Evolutionary conservation across 164 flowering plant species (phyloP), one percentile per base, ranked within the genome.

Genomic region (Magnolia officinalis): DNA sequence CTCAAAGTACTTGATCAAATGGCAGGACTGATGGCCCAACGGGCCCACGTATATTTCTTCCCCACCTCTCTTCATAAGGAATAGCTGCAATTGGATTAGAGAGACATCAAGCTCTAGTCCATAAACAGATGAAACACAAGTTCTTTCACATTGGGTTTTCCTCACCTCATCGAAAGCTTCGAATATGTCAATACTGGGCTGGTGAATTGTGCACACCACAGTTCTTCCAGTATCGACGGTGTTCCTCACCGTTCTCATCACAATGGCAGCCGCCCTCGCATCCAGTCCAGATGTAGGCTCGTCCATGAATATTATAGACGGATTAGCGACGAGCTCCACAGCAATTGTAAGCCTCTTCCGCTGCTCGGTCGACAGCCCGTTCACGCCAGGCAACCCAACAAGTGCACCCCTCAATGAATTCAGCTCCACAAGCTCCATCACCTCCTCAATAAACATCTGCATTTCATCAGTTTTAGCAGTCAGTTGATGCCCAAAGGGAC

Each of bases 161-260:
- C 70, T 75, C 37, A 87, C 88, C 88, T 88, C 90, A 65, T 88
- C 90, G 58, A 88, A 88, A 1, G 90, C 79, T 73, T 88, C 90
- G 72, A 88, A 88, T 55, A 88, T 86, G 78, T 87, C 88, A 69
- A 88, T 88, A 72, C 90, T 88, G 14, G 90, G 90, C 76, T 88
- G 90, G 80, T 88, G 90, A 61, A 88, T 88, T 71, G 90, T 88
- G 87, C 90, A 88, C 19, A 88, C 89, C 13, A 88, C 88, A 16
- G 88, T 88, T 76, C 90, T 80, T 63, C 90, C 88, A 0, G 90
- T 87, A 70, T 86, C 85, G 31, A 86, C 90, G 0, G 87, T 87
- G 78, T 87, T 87, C 71, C 88, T 84, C 13, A 87, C 87, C 0
- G 90, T 80, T 77, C 90, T 83, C 90, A 87, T 87, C 67, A 87